Evolutionary conservation across 1,284 basidiomycete genomes (phyloP), one percentile per base, ranked within the genome.

Genomic region (Melampsora americana): DNA sequence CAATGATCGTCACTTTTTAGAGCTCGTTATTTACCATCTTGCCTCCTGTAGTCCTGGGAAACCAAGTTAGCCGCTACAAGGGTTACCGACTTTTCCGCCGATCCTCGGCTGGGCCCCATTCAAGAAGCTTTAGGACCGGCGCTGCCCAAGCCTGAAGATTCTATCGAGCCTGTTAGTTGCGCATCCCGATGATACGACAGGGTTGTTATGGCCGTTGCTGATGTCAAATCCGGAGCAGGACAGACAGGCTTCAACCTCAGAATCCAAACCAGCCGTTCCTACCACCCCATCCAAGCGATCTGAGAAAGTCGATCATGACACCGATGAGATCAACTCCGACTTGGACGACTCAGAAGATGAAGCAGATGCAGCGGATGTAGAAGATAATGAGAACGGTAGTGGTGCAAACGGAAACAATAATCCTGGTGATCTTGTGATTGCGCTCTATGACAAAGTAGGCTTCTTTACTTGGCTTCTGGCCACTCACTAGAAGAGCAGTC

Each of bases 381-480:
- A 90, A 66, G 90, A 90, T 78, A 90, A 88, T 9, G 87, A 86
- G 66, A 83, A 84, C 53, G 83, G 83, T 44, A 83, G 79, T 2
- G 85, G 82, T 12, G 84, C 83, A 9, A 83, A 84, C 9, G 85
- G 84, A 12, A 85, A 84, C 18, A 84, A 83, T 26, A 83, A 78
- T 85, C 88, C 79, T 74, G 88, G 89, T 0, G 95, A 99, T 83
- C 94, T 98, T 75, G 93, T 99, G 48, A 95, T 98, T 80, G 98
- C 95, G 83, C 94, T 96, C 14, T 99, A 98, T 82, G 96, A 99
- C 84, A 99, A 99, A 89, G 95, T 93, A 67, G 61, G 85, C 68
- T 20, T 75, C 28, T 59, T 61, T 5, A 61, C 30, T 67, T 65
- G 30, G 69, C 39, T 14, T 77, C 39, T n/a, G 16, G 14, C 12